Conservation (phyloP, 2,329 filamentous ascomycete species). For the Aspergillus ibericus region DNA sequence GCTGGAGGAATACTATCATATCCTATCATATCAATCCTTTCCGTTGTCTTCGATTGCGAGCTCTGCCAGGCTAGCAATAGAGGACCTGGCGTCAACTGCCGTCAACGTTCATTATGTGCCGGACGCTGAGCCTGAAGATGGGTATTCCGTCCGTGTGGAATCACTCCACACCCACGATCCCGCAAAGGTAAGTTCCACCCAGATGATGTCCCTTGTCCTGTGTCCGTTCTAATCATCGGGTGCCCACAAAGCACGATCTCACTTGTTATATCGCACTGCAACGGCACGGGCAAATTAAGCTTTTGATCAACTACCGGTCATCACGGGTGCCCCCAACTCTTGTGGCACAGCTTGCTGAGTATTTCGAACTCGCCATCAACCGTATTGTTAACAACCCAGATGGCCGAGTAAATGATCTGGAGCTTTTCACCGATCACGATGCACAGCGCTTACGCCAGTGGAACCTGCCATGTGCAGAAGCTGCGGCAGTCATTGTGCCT, state of each 20-base stretch:
- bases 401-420: neutral
- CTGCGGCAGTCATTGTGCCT: neutral
- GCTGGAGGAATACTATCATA: constrained; percentile 6
- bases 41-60: constrained; percentile 6
- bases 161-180: neutral
- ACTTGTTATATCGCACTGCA: neutral
- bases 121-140: neutral
- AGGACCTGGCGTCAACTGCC: constrained; percentile 6
- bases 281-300: neutral
- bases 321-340: neutral
- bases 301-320: constrained; percentile 1
- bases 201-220: neutral
- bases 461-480: neutral
- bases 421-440: neutral
- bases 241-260: neutral
- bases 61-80: neutral
- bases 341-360: neutral
- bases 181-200: neutral
- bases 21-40: constrained; percentile 9
- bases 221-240: neutral
- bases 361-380: neutral
- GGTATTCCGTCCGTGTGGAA: neutral
- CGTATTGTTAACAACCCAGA: neutral
- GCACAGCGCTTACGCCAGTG: neutral
- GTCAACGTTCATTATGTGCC: constrained; percentile 7